phyloP scores from a whole-genome alignment of 2,329 filamentous ascomycete species.

The Sporothrix phasma region DNA sequence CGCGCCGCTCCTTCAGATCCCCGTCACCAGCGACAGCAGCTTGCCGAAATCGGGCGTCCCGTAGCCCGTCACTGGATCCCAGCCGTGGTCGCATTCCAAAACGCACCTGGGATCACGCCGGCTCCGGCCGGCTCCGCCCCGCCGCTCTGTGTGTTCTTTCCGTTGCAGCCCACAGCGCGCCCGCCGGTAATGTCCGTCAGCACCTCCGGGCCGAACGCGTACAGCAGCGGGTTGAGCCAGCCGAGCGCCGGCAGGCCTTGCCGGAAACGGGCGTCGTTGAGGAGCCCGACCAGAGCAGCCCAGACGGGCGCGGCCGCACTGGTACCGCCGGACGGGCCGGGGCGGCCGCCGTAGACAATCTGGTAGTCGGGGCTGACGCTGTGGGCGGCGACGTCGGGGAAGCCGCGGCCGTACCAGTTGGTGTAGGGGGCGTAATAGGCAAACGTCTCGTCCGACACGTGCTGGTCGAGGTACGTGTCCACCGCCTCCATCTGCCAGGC shows the following conservation, averaged over 20 bases:
- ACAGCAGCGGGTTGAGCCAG: slow-evolving; percentile 54
- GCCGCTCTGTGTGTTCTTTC: slow-evolving; percentile 21
- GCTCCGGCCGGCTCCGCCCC: slow-evolving; percentile 36
- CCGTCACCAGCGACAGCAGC: slow-evolving; percentile 16
- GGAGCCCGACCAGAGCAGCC: slow-evolving; percentile 50
- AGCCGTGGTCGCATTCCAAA: slow-evolving; percentile 20
- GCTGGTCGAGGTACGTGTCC: slow-evolving; percentile 31
- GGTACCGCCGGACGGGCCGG: slow-evolving; percentile 26
- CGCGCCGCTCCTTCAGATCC: neutral
- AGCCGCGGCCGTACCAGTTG: slow-evolving; percentile 27
- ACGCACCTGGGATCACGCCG: slow-evolving; percentile 17
- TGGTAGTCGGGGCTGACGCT: slow-evolving; percentile 22
- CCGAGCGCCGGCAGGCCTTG: slow-evolving; percentile 44
- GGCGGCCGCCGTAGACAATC: slow-evolving; percentile 25
- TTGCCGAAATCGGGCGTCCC: slow-evolving; percentile 20
- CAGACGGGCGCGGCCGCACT: slow-evolving; percentile 53
- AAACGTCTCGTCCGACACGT: slow-evolving; percentile 28
- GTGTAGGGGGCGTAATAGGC: slow-evolving; percentile 40
- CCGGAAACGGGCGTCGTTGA: slow-evolving; percentile 53
- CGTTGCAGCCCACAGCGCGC: slow-evolving; percentile 27
- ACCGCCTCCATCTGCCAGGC: slow-evolving; percentile 37
- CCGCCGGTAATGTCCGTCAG: slow-evolving; percentile 32
- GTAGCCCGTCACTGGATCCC: slow-evolving; percentile 20
- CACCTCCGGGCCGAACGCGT: slow-evolving; percentile 26
- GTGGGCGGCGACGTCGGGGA: slow-evolving; percentile 24